phyloP scores from a whole-genome alignment of 1,284 basidiomycete genomes.

The Trametes polyzona region DNA sequence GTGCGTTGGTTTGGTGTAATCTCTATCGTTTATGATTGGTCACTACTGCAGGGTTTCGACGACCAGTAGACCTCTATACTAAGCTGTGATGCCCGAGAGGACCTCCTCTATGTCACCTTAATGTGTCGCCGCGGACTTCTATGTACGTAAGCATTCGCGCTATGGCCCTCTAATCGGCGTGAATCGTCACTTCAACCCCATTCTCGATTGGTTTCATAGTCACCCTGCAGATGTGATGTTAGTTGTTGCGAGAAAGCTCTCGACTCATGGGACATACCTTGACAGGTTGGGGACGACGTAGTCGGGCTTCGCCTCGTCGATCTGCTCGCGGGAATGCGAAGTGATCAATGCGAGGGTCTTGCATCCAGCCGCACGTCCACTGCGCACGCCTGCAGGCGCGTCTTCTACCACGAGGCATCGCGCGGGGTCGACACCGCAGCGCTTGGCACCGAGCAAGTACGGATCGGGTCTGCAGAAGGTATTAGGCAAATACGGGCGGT shows the following conservation, averaged over 20 bases:
- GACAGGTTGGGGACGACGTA: constrained; percentile 69
- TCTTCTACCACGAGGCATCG: constrained; percentile 87
- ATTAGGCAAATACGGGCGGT: neutral
- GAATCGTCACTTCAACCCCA: constrained; percentile 51
- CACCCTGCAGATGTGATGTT: constrained; percentile 39
- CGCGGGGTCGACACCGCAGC: constrained; percentile 59
- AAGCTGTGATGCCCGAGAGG: constrained; percentile 25
- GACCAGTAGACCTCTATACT: constrained; percentile 52
- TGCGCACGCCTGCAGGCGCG: constrained; percentile 78
- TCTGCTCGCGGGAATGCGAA: constrained; percentile 68
- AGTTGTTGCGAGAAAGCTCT: neutral
- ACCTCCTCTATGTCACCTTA: neutral
- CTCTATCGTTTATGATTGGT: neutral
- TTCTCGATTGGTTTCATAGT: constrained; percentile 45
- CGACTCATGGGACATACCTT: constrained; percentile 42
- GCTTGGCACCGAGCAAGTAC: constrained; percentile 75
- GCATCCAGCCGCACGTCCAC: constrained; percentile 78
- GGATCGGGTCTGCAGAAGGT: constrained; percentile 74
- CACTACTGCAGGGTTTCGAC: constrained; percentile 46
- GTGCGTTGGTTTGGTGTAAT: neutral
- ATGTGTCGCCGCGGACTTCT: neutral
- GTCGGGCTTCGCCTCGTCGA: constrained; percentile 59
- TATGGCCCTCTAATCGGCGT: constrained; percentile 28
- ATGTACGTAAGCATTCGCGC: neutral
- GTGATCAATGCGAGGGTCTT: constrained; percentile 82